phyloP scores from a whole-genome alignment of 208 protist genomes.

The Trypanosoma brucei region DNA sequence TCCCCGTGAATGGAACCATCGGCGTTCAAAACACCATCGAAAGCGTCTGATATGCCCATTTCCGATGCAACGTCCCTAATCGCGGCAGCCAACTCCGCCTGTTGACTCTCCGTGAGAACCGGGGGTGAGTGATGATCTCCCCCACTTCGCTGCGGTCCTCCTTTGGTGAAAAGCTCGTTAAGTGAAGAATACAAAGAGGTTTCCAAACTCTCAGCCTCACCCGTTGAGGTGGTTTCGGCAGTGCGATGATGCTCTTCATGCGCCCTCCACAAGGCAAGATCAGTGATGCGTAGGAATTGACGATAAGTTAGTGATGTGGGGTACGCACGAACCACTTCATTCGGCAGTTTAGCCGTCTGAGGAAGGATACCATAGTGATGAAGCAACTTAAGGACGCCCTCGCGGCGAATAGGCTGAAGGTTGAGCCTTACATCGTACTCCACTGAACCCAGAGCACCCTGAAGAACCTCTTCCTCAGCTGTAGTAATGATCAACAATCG shows the following conservation, averaged over 20 bases:
- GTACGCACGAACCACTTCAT: conserved; percentile 30
- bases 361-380: conserved; percentile 33
- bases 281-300: conserved; percentile 65
- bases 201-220: not conserved
- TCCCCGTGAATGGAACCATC: conserved; percentile 20
- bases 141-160: not conserved
- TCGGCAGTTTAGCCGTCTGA: conserved; percentile 3
- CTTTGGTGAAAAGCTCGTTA: conserved; percentile 15
- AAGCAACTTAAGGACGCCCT: conserved; percentile 26
- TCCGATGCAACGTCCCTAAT: conserved; percentile 37
- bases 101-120: not conserved
- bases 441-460: conserved; percentile 4
- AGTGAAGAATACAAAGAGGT: conserved; percentile 3
- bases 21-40: conserved; percentile 17
- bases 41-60: conserved; percentile 56
- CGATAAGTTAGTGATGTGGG: conserved; percentile 51
- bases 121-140: not conserved
- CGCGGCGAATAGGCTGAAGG: conserved; percentile 31
- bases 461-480: conserved; percentile 14
- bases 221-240: not conserved
- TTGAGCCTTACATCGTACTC: conserved; percentile 19
- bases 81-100: conserved; percentile 23
- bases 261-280: conserved; percentile 54
- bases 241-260: conserved; percentile 4
- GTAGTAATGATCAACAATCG: conserved; percentile 22